Conservation (phyloP, 345 rosid genomes). For the Limnanthes douglasii region DNA sequence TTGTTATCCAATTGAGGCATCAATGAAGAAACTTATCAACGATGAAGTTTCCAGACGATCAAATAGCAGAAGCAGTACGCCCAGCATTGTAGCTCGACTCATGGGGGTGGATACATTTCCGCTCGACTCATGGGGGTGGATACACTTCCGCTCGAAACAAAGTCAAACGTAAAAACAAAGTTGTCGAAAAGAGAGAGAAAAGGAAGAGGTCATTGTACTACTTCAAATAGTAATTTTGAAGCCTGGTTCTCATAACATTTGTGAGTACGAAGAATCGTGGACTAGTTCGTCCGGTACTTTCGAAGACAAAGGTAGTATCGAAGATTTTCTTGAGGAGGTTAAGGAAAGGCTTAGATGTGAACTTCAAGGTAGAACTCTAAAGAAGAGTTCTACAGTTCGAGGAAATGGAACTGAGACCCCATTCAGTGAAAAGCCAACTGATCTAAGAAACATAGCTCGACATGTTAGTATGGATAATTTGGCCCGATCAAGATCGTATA, state of each 20-base stretch:
- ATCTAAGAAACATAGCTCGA: too few species aligned
- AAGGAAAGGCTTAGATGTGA: conserved; percentile 63
- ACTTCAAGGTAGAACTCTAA: conserved; percentile 48
- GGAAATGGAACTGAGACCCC: conserved; percentile 76
- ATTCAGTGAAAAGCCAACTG: conserved; percentile 49
- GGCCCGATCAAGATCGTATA: conserved; percentile 44
- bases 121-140: too few species aligned
- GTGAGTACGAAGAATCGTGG: conserved; percentile 42
- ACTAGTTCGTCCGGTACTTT: conserved; percentile 44
- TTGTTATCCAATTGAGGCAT: conserved; percentile 30
- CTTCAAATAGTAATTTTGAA: conserved; percentile 69
- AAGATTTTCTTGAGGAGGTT: conserved; percentile 87
- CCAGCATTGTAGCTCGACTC: conserved; percentile 78
- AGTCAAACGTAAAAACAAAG: too few species aligned
- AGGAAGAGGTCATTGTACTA: conserved; percentile 26
- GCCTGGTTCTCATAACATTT: conserved; percentile 64
- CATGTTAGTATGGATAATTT: too few species aligned
- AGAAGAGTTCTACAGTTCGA: conserved; percentile 34
- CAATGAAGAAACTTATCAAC: conserved; percentile 59
- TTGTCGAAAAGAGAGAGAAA: conserved; percentile 17
- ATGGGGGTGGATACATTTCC: conserved; percentile 83
- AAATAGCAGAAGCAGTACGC: conserved; percentile 26
- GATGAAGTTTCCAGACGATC: conserved; percentile 49
- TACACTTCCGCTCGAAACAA: too few species aligned
- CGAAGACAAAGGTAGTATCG: conserved; percentile 49